A percentile compares a stretch with the other conserved stretches of the same genome.
phyloP scores from a whole-genome alignment of 371 early-diverging fungal genomes.

The Rhizoclosmatium hyalinum region DNA sequence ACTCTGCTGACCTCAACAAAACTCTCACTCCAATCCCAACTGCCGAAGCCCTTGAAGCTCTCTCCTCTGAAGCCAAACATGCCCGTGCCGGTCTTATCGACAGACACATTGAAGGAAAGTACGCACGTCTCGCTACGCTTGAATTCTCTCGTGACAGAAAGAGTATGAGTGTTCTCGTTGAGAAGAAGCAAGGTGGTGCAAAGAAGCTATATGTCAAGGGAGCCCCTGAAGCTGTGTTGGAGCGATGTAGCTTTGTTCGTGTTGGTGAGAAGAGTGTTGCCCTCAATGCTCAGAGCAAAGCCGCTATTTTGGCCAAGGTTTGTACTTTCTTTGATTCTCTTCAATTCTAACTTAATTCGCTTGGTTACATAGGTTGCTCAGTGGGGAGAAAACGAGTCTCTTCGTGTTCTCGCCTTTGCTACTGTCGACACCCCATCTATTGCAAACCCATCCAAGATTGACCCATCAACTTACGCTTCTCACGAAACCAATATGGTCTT shows the following conservation, averaged over 20 bases:
- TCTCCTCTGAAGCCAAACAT: conserved; percentile 33
- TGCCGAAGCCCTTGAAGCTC: conserved; percentile 31
- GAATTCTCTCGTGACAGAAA: conserved; percentile 97
- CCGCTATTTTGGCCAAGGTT: conserved; percentile 65
- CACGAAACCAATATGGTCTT: conserved; percentile 77
- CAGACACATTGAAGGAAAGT: conserved; percentile 62
- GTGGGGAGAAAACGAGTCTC: conserved; percentile 78
- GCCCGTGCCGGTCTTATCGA: conserved; percentile 38
- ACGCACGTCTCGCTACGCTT: conserved; percentile 71
- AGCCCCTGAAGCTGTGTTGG: conserved; percentile 93
- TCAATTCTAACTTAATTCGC: neutral
- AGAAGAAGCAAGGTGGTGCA: conserved; percentile 39
- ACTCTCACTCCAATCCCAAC: conserved; percentile 40
- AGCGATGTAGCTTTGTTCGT: conserved; percentile 79
- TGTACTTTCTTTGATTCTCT: neutral
- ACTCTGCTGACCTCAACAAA: conserved; percentile 69
- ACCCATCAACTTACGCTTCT: conserved; percentile 69
- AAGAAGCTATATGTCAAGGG: conserved; percentile 77
- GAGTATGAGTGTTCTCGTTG: conserved; percentile 91
- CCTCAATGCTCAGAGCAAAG: conserved; percentile 73
- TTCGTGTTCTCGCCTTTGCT: conserved; percentile 91
- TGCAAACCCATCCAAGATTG: conserved; percentile 44
- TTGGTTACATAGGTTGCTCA: conserved; percentile 53
- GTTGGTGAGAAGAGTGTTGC: conserved; percentile 61
- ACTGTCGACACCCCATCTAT: conserved; percentile 70